Evolutionary conservation across 78 protist species (phyloP), one percentile per base, ranked within the genome.

Genomic region (Guillardia theta): DNA sequence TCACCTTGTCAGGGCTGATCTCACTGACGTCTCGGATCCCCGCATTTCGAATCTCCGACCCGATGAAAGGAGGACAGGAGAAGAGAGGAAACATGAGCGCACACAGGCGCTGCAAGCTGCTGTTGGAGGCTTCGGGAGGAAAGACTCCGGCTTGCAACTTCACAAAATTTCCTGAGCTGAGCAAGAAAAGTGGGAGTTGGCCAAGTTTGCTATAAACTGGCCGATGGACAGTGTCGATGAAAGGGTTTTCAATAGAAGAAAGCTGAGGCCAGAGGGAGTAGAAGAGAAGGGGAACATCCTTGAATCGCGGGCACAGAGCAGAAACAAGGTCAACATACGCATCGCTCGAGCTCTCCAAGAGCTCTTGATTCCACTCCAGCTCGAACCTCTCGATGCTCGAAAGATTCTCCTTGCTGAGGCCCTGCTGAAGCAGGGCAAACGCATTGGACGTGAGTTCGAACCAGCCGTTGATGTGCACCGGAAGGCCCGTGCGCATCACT

Each of bases 71-170:
- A 45, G 90, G 90, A 48, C 48, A 44, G 53, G 48, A 22, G 48
- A 78, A 78, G 15, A 78, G n/a, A 4, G 90, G 90, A 48, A 78
- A 78, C 48, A 78, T 18, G 50, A 18, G 41, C 50, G 22, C 15
- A 48, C 39, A 78, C 33, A 78, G 50, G 90, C 19, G 18, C 50
- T 36, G 24, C 37, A 78, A 48, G 48, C 53, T 6, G 37, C 44
- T 50, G 50, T 30, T 78, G 18, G 90, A 22, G 9, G 50, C 90
- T 27, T 10, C 10, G 50, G 90, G 90, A 45, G 53, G 90, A 30
- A 78, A 78, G 43, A 78, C 90, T 18, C 90, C 90, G 90, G 53
- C 90, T 19, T 12, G 33, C 90, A 78, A 44, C 90, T 78, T 78
- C 53, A 43, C 90, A 4, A 78, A 48, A 45, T 78, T 46, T 30